Conservation (phyloP, 495 filamentous ascomycete species). For the Penicillium silybi region DNA sequence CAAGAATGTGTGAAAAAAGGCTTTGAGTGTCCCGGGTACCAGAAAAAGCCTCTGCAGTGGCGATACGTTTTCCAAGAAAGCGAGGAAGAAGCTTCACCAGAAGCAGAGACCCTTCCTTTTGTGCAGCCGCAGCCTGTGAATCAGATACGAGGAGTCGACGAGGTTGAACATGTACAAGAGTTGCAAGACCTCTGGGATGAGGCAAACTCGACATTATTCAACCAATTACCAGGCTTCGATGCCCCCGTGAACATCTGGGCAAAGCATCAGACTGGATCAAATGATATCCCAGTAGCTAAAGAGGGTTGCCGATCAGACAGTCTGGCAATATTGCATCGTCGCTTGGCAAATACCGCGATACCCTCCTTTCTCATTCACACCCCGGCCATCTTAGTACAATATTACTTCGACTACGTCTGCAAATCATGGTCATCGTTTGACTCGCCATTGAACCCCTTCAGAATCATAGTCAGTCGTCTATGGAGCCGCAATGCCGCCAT, state of each 20-base stretch:
- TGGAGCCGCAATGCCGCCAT: slow-evolving; percentile 25
- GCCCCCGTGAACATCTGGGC: slow-evolving; percentile 6
- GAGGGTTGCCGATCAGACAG: slow-evolving; percentile 8
- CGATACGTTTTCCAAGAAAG: slow-evolving; percentile 22
- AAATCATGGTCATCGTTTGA: slow-evolving; percentile 28
- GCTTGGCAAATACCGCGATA: slow-evolving; percentile 16
- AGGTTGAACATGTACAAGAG: slow-evolving; percentile 1
- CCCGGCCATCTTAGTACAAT: slow-evolving; percentile 24
- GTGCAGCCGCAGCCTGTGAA: not conserved
- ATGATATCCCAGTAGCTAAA: slow-evolving; percentile 2
- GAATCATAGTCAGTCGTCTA: slow-evolving; percentile 20
- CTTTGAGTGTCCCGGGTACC: slow-evolving; percentile 20
- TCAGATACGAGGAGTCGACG: not conserved
- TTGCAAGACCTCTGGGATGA: slow-evolving; percentile 13
- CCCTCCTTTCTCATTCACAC: slow-evolving; percentile 24
- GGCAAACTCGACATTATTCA: slow-evolving; percentile 11
- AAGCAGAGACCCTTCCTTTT: not conserved
- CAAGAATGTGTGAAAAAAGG: slow-evolving; percentile 20
- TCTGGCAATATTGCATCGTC: slow-evolving; percentile 16
- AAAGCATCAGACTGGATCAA: not conserved
- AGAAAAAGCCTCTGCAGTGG: slow-evolving; percentile 22
- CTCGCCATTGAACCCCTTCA: slow-evolving; percentile 24
- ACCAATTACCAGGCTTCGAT: slow-evolving; percentile 14
- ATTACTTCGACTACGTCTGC: slow-evolving; percentile 26
- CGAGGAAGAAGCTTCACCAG: slow-evolving; percentile 2